Base-by-base conservation (phyloP, 257 asterid species). In the Fraxinus americana region DNA sequence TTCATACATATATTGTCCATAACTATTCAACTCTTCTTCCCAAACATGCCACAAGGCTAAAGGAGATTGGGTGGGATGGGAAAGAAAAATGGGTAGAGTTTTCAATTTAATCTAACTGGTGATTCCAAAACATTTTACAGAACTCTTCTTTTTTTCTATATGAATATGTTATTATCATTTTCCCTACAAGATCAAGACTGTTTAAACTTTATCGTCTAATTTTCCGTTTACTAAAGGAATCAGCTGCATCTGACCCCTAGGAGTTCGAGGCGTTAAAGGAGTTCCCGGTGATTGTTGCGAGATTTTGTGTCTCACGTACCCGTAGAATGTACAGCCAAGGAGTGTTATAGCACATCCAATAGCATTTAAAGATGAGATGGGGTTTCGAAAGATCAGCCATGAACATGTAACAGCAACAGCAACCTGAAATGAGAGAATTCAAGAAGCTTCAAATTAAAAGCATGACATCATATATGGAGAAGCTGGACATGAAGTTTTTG, bases 391-490 rank as follows among this genome's bases (percentile, higher is more conserved):
- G 32, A 95, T 91, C 70, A 95, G 86, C 99, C 99, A 95, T 32
- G 99, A 95, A 82, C 91, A 91, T 13, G 97, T 89, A 59, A 95
- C 91, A 10, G 99, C 98, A 39, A 95, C 99, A 1, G 99, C 98
- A 77, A 95, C 99, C 99, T 94, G 82, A 45, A 57, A 74, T 25
- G 66, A 79, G 67, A 17, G 2, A 25, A 63, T 63, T 63, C 68
- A 25, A 25, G 34, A 63, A 63, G 35, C 35, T 57, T 57, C 67
- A 57, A 57, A 57, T 57, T 57, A 9, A 9, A 4, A 63, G 16
- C 35, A 63, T 63, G 17, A 63, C 13, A 17, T 17, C 63, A 52
- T 16, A 4, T 19, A 17, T 54, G 27, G 25, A 4, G 25, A 17
- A 54, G 8, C 23, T 1, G 7, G 10, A 14, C 61, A 50, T 17